These are phyloP conservation scores for Simmondsia chinensis DNA, from an alignment of 148 eudicot species.

Conservation along the genomic window DNA sequence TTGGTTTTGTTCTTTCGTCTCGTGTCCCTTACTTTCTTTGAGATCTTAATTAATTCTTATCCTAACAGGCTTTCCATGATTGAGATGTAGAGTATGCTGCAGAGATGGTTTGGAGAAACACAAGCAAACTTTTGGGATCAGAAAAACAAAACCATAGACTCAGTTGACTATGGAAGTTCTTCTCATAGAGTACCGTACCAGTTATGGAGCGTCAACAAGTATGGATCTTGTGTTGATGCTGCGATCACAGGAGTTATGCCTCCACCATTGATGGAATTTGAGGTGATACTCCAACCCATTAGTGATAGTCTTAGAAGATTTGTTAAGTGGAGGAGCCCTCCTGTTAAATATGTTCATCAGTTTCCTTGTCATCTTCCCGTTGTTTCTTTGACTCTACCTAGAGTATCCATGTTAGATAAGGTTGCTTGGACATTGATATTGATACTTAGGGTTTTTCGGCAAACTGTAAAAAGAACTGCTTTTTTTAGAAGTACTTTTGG, in stretches of 20 bases:
- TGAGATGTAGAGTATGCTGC: slow-evolving; percentile 65
- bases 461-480: too few relatives aligned
- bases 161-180: slow-evolving; percentile 34
- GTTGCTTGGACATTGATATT: too few relatives aligned
- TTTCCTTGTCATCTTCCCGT: slow-evolving; percentile 1
- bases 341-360: too few relatives aligned
- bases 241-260: slow-evolving; percentile 96
- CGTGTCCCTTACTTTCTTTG: neutral
- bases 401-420: too few relatives aligned
- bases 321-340: too few relatives aligned
- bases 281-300: too few relatives aligned
- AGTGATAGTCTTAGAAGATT: too few relatives aligned
- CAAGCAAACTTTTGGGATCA: slow-evolving; percentile 47
- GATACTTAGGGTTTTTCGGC: too few relatives aligned
- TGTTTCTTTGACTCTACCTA: neutral
- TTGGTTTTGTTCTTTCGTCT: neutral
- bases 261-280: slow-evolving; percentile 84
- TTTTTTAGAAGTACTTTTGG: too few relatives aligned
- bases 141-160: slow-evolving; percentile 15
- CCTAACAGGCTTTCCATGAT: slow-evolving; percentile 20
- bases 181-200: slow-evolving; percentile 72
- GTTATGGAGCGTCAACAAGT: slow-evolving; percentile 84
- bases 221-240: slow-evolving; percentile 86
- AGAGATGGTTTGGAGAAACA: slow-evolving; percentile 56
- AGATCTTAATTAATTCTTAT: slow-evolving; percentile 4